Percentiles rank a stretch among this genome's conserved stretches.
phyloP scores from a whole-genome alignment of 257 asterid species.

The Solanum gandarillasii region DNA sequence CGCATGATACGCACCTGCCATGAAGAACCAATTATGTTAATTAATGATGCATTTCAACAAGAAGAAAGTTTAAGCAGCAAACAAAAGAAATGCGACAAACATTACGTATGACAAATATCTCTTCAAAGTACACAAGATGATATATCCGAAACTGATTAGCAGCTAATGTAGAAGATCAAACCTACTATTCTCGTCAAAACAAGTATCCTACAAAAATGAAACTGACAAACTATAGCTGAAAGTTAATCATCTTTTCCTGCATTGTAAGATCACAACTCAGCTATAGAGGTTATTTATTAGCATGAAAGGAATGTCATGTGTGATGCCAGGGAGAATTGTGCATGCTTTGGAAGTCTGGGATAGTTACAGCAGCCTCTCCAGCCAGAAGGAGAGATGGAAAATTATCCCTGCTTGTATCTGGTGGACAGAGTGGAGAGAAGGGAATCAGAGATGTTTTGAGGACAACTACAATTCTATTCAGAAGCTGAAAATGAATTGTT shows the following conservation, averaged over 20 bases:
- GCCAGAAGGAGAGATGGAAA: background rate
- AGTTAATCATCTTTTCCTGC: background rate
- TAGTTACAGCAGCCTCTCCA: background rate
- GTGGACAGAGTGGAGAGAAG: background rate
- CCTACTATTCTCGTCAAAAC: background rate
- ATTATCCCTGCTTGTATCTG: background rate
- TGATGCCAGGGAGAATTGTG: background rate
- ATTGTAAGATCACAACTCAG: background rate
- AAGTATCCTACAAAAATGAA: background rate
- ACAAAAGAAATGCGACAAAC: background rate
- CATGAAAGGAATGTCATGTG: background rate
- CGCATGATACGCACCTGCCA: conserved; percentile 96
- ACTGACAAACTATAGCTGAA: background rate
- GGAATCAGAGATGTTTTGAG: background rate
- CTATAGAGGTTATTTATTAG: background rate
- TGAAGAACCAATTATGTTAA: background rate
- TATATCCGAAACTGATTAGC: background rate
- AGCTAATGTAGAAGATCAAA: background rate
- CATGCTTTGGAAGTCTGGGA: background rate
- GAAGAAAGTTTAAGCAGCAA: background rate
- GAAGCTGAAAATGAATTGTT: background rate
- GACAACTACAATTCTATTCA: background rate
- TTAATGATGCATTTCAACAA: background rate
- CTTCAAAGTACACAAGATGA: background rate
- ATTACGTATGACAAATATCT: background rate